These are phyloP conservation scores for Dryas alaskensis DNA, from an alignment of 306 rosid genomes.

Conservation along the genomic window DNA sequence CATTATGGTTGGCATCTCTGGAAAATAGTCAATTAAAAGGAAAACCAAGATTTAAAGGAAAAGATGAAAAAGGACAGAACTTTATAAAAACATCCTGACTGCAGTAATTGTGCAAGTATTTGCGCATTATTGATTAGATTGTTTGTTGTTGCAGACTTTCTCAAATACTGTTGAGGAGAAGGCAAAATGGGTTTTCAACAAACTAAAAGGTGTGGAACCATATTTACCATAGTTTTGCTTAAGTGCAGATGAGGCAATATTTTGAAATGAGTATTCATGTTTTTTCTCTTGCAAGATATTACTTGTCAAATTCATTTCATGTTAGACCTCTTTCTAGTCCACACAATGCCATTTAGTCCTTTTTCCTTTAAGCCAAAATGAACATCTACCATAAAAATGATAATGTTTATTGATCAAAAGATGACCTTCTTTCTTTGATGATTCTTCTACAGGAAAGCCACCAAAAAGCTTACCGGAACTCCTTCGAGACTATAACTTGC, in stretches of 20 bases:
- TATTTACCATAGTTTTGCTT: background rate
- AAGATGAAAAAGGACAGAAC: background rate
- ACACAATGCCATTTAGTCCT: background rate
- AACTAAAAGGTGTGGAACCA: conserved; percentile 65
- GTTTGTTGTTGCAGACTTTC: conserved; percentile 57
- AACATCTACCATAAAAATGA: background rate
- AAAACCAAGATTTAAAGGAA: background rate
- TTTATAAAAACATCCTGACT: background rate
- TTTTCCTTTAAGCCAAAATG: background rate
- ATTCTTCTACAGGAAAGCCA: conserved; percentile 61
- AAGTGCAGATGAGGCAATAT: background rate
- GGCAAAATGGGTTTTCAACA: conserved; percentile 97
- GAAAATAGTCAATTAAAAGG: background rate
- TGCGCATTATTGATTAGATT: conserved; percentile 2
- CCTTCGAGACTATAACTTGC: conserved; percentile 86
- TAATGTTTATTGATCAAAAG: background rate
- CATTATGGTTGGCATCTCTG: background rate
- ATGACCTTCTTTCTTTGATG: background rate
- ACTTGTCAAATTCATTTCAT: background rate
- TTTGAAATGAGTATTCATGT: background rate
- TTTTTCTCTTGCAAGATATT: background rate
- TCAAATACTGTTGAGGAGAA: conserved; percentile 91
- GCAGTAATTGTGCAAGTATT: background rate
- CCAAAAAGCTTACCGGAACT: conserved; percentile 76
- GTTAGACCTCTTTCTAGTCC: background rate